phyloP scores from a whole-genome alignment of 306 rosid genomes.

The Gillenia trifoliata region DNA sequence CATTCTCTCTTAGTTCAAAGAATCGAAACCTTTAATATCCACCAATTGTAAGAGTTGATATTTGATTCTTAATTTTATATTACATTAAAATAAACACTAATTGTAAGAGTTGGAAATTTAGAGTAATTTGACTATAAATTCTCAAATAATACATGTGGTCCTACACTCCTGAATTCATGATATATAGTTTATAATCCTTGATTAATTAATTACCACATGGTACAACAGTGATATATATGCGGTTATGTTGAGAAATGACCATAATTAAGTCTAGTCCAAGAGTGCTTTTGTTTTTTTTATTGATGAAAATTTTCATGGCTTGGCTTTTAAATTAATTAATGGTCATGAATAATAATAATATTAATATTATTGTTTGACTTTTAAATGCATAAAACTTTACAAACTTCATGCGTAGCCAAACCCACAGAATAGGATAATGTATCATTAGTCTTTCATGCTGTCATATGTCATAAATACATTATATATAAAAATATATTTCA shows the following conservation, averaged over 20 bases:
- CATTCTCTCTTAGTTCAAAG: not conserved
- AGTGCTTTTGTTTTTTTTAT: not conserved
- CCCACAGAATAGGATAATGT: not conserved
- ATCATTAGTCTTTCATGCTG: not conserved
- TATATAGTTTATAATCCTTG: not conserved
- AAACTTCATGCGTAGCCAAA: not conserved
- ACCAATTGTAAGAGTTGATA: not conserved
- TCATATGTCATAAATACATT: not conserved
- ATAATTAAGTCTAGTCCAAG: no score
- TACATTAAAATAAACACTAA: no score
- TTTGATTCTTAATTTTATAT: not conserved
- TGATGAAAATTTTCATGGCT: not conserved
- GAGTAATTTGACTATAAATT: not conserved
- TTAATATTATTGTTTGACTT: not conserved
- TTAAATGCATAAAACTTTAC: not conserved
- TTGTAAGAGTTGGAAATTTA: not conserved
- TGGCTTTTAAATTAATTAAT: no score
- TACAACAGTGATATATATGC: not conserved
- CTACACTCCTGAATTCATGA: not conserved
- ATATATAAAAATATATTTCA: not conserved
- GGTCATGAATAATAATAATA: not conserved
- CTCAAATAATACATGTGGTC: not conserved
- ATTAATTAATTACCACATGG: not conserved
- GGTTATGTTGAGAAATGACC: not conserved
- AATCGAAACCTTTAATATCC: not conserved